phyloP scores from a whole-genome alignment of 768 basidiomycete genomes.

The Pulveroboletus sp. region DNA sequence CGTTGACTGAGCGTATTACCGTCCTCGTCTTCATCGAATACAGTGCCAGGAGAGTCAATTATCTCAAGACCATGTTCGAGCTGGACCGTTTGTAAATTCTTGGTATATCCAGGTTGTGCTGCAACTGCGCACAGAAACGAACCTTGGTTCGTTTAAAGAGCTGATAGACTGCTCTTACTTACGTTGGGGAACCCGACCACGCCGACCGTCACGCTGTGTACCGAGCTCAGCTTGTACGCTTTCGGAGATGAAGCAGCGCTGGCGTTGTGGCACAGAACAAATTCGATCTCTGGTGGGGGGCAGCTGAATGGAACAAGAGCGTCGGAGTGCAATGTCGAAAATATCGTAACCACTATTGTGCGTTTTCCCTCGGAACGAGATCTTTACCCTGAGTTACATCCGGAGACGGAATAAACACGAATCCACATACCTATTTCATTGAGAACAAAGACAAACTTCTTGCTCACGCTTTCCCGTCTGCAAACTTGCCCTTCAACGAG shows the following conservation, averaged over 20 bases:
- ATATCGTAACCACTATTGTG: constrained; percentile 86
- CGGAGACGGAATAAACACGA: neutral
- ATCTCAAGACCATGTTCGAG: constrained; percentile 91
- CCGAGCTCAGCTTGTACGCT: constrained; percentile 65
- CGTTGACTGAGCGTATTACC: constrained; percentile 46
- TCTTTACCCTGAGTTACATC: constrained; percentile 43
- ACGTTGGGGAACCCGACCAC: constrained; percentile 98
- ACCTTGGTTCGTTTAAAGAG: constrained; percentile 79
- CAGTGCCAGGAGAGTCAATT: constrained; percentile 96
- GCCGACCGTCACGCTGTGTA: constrained; percentile 77
- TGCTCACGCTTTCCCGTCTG: constrained; percentile 81
- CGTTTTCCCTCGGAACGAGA: constrained; percentile 84
- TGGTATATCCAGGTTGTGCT: constrained; percentile 92
- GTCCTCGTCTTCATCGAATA: constrained; percentile 80
- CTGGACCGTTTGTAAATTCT: constrained; percentile 86
- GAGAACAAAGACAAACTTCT: constrained; percentile 90
- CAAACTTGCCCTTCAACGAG: constrained; percentile 94
- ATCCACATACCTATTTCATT: constrained; percentile 89
- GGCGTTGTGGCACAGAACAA: constrained; percentile 78
- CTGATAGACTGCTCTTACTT: constrained; percentile 96
- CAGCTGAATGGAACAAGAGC: constrained; percentile 82
- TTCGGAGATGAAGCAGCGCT: constrained; percentile 79
- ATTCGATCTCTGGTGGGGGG: constrained; percentile 75
- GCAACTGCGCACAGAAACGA: constrained; percentile 79
- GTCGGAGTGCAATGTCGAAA: constrained; percentile 93